Evolutionary conservation across 208 protist species (phyloP), one percentile per base, ranked within the genome.

Genomic region (Phytomonas francai): DNA sequence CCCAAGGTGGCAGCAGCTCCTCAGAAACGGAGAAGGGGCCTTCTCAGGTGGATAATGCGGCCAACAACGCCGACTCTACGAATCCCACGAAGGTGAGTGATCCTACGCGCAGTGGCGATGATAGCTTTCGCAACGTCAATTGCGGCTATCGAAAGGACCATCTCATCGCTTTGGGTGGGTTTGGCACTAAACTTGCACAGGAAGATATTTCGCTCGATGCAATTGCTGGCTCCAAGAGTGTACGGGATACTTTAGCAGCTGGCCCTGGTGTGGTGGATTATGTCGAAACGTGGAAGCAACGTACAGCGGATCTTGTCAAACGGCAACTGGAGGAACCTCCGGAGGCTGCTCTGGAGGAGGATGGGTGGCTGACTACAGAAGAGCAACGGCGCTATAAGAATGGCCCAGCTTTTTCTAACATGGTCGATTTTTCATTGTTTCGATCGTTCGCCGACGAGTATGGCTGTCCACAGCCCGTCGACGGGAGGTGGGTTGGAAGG

Each of bases 391-490:
- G 49, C 1, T 86, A 81, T 54, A 42, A 76, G 42, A 74, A 77
- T 22, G 89, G 89, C 5, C 79, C 84, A 12, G 86, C 87, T 12
- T 91, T 87, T 67, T 71, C 75, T 5, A 66, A 77, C 42, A 69
- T 63, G 29, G 76, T 87, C 1, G 78, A 89, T 73, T 80, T 89
- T 67, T 30, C 64, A 4, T 25, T 67, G 6, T 54, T 54, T 19
- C 33, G 59, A n/a, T 69, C 69, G 39, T 90, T 77, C 70, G 84
- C 85, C 0, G 87, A 95, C 68, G 60, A 63, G 22, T 91, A 92
- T 64, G 89, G 89, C 0, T 14, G 63, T 3, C 30, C 75, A 14
- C 80, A 87, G 36, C 89, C 89, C 0, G 63, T 80, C 12, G 82
- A 92, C 67, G 87, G 87, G 16, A 74, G 81, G 30, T 59, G 77